A percentile compares a stretch with the other conserved stretches of the same genome.
Conservation (phyloP, 140 eudicot species). For the Oenanthe javanica region DNA sequence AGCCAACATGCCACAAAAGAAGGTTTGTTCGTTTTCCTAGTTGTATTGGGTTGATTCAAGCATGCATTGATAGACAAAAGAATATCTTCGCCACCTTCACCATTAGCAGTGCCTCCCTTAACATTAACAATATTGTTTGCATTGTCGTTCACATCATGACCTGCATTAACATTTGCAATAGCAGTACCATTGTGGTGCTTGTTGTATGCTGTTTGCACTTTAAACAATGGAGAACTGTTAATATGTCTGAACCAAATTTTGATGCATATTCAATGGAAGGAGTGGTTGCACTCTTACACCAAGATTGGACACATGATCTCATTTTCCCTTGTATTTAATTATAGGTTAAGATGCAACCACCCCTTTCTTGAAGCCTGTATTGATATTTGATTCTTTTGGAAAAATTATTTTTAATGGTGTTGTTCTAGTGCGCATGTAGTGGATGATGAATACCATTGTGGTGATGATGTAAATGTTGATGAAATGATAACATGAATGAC, state of each 20-base stretch:
- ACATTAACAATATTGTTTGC: neutral
- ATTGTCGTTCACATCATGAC: neutral
- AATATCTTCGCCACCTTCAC: neutral
- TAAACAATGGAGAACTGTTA: neutral
- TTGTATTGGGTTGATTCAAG: neutral
- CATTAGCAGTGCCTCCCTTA: neutral
- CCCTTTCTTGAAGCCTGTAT: neutral
- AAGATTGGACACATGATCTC: neutral
- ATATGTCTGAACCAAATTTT: neutral
- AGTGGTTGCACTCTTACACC: neutral
- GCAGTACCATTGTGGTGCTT: neutral
- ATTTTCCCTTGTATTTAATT: neutral
- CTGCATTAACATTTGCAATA: neutral
- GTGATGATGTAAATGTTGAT: neutral
- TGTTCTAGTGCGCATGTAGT: neutral
- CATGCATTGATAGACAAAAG: neutral
- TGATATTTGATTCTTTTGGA: neutral
- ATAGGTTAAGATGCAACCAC: neutral
- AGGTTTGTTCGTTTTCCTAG: slow-evolving; percentile 31
- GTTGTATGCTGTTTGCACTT: neutral
- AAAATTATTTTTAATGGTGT: neutral
- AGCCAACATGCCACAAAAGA: slow-evolving; percentile 39
- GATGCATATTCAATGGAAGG: neutral
- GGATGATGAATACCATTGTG: neutral
- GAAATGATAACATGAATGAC: neutral